phyloP scores from a whole-genome alignment of 441 rosid species.

The Daphne laureola region DNA sequence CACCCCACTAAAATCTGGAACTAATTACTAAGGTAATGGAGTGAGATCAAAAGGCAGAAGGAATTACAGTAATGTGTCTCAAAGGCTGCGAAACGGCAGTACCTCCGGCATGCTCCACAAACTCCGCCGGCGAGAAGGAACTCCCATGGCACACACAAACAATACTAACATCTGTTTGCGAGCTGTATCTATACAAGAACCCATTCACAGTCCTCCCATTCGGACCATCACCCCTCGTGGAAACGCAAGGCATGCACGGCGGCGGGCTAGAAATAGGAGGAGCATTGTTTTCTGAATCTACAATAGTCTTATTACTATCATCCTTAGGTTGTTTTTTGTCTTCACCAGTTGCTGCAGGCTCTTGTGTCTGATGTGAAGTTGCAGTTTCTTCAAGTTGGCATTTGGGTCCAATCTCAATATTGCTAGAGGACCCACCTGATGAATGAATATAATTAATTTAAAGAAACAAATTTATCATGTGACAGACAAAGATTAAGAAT shows the following conservation, averaged over 20 bases:
- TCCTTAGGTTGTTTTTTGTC: slow-evolving; percentile 3
- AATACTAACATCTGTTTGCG: slow-evolving; percentile 37
- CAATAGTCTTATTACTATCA: background rate
- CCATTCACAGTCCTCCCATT: slow-evolving; percentile 47
- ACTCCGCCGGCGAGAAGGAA: slow-evolving; percentile 46
- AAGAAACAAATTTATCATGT: background rate
- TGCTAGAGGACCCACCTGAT: slow-evolving; percentile 42
- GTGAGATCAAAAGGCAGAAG: slow-evolving; percentile 23
- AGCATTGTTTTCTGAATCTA: slow-evolving; percentile 21
- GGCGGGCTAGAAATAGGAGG: slow-evolving; percentile 23
- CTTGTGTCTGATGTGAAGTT: slow-evolving; percentile 12
- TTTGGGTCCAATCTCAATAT: slow-evolving; percentile 24
- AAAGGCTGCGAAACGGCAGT: slow-evolving; percentile 30
- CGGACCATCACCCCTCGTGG: slow-evolving; percentile 41
- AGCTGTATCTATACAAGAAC: slow-evolving; percentile 31
- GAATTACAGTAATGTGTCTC: slow-evolving; percentile 38
- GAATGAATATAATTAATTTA: no score
- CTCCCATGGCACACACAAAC: slow-evolving; percentile 50
- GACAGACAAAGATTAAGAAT: no score
- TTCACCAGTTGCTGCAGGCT: slow-evolving; percentile 4
- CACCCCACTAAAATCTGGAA: background rate
- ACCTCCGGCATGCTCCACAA: slow-evolving; percentile 50
- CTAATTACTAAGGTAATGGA: background rate
- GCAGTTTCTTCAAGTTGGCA: slow-evolving; percentile 16
- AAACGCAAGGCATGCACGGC: slow-evolving; percentile 41